A percentile compares a stretch with the other conserved stretches of the same genome.
phyloP scores from a whole-genome alignment of 768 basidiomycete genomes.

The Suillus placidus region DNA sequence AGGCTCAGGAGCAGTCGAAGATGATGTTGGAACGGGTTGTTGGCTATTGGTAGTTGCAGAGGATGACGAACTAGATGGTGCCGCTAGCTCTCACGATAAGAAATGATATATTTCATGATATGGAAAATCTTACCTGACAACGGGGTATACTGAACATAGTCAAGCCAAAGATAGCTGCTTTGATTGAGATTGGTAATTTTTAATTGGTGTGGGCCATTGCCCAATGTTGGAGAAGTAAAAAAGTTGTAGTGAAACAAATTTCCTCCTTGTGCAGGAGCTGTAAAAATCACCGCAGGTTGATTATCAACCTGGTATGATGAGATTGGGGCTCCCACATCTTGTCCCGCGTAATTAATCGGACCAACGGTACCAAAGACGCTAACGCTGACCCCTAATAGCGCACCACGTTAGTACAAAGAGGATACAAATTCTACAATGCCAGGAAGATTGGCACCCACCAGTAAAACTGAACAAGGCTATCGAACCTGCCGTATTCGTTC shows the following conservation, averaged over 20 bases:
- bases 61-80: too few species aligned
- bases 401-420: neutral
- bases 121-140: neutral
- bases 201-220: neutral
- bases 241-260: conserved; percentile 7
- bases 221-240: conserved; percentile 3
- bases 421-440: neutral
- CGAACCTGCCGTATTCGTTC: conserved; percentile 8
- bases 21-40: neutral
- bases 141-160: conserved; percentile 12
- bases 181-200: neutral
- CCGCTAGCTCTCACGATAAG: neutral
- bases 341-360: neutral
- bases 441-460: neutral
- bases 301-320: conserved; percentile 6
- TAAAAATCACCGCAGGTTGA: conserved; percentile 1
- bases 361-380: conserved; percentile 12
- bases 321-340: neutral
- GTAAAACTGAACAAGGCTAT: conserved; percentile 8
- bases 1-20: neutral
- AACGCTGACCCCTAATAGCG: conserved; percentile 7
- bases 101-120: neutral
- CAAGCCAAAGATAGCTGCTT: conserved; percentile 7
- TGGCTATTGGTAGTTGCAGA: too few species aligned
- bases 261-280: neutral